Conservation (phyloP, 2,329 filamentous ascomycete species). For the Thermothelomyces thermophilus region DNA sequence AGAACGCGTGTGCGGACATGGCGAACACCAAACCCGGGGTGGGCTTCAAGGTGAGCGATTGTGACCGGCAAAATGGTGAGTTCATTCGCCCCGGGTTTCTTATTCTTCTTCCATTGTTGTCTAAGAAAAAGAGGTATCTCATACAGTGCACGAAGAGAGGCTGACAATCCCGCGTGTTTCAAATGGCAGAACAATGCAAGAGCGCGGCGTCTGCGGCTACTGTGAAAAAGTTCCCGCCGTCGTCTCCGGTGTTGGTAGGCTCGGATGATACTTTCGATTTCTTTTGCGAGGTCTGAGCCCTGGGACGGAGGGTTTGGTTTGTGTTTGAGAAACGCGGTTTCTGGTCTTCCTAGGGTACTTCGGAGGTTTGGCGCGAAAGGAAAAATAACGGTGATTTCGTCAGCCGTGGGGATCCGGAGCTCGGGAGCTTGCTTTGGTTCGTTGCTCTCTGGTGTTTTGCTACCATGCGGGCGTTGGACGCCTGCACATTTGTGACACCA, state of each 20-base stretch:
- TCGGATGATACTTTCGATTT: constrained; percentile 40
- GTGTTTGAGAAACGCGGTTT: no score
- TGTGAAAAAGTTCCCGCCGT: constrained; percentile 22
- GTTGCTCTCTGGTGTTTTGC: background rate
- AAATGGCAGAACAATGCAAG: constrained; percentile 36
- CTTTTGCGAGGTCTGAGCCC: constrained; percentile 39
- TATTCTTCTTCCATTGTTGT: background rate
- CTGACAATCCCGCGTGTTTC: background rate
- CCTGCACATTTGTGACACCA: background rate
- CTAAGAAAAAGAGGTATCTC: background rate
- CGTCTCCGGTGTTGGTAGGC: constrained; percentile 29
- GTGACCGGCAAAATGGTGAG: constrained; percentile 41
- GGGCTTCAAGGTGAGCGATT: constrained; percentile 36
- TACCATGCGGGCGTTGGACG: background rate
- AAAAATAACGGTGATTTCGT: no score
- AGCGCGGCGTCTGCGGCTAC: constrained; percentile 29
- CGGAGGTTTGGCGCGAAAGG: background rate
- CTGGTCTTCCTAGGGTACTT: no score
- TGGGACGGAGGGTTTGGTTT: no score
- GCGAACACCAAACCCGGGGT: constrained; percentile 33
- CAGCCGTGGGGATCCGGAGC: background rate
- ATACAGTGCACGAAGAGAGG: background rate
- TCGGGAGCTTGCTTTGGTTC: background rate
- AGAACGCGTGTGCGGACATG: constrained; percentile 39
- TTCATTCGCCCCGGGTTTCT: background rate